These are phyloP conservation scores for Aurifilum marmelostoma DNA, from an alignment of 2,329 filamentous ascomycete species.

Conservation along the genomic window DNA sequence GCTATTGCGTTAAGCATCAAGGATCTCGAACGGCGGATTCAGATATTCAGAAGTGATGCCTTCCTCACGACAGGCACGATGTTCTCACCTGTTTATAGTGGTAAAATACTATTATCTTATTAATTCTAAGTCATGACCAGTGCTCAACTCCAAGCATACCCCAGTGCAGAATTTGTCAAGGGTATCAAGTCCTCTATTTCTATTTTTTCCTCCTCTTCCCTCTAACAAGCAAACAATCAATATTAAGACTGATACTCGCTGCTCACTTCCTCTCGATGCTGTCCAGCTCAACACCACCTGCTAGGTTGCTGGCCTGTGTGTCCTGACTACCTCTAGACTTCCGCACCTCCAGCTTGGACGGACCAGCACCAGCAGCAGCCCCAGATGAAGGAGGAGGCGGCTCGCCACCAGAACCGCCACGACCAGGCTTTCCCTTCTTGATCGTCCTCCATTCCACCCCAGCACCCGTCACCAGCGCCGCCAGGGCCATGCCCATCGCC, in stretches of 20 bases:
- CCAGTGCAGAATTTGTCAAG: background rate
- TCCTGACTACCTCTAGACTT: background rate
- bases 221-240: too few relatives aligned
- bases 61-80: background rate
- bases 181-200: too few relatives aligned
- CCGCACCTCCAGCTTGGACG: background rate
- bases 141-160: background rate
- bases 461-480: constrained; percentile 60
- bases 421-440: constrained; percentile 51
- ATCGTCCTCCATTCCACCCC: constrained; percentile 70
- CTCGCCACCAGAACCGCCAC: background rate
- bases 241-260: background rate
- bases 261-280: background rate
- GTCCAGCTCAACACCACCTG: background rate
- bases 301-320: background rate
- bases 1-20: too few relatives aligned
- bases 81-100: background rate
- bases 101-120: background rate
- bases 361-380: background rate
- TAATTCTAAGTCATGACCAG: background rate
- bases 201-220: background rate
- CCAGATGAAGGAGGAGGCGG: background rate
- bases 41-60: background rate
- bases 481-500: constrained; percentile 56
- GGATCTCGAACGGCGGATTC: background rate